phyloP scores from a whole-genome alignment of 2,329 filamentous ascomycete genomes.

The Claviceps digitariae region DNA sequence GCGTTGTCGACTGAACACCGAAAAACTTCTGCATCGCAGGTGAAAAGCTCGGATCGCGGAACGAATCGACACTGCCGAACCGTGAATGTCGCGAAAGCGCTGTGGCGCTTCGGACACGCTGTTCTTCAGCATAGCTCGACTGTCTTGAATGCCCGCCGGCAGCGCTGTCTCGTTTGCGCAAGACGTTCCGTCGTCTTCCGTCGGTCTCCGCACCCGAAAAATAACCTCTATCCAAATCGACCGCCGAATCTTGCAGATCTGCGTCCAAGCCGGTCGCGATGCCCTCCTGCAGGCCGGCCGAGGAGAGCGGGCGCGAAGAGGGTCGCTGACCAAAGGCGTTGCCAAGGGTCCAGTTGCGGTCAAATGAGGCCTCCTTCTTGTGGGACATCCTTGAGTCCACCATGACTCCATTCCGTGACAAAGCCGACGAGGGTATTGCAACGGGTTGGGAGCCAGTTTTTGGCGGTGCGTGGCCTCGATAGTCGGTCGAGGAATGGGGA shows the following conservation, averaged over 20 bases:
- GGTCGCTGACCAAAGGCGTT: constrained; percentile 28
- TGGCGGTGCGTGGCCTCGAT: constrained; percentile 26
- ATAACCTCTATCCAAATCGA: constrained; percentile 75
- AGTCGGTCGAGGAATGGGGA: constrained; percentile 78
- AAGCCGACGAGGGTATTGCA: constrained; percentile 26
- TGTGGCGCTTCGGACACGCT: constrained; percentile 51
- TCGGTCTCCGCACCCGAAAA: constrained; percentile 85
- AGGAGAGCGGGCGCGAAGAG: constrained; percentile 34
- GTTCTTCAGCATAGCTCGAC: constrained; percentile 65
- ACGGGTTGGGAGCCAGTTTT: constrained; percentile 10
- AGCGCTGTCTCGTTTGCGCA: constrained; percentile 61
- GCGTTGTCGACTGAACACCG: constrained; percentile 31
- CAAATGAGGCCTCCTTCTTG: constrained; percentile 56
- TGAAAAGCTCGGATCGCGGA: constrained; percentile 46
- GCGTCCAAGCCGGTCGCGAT: constrained; percentile 22
- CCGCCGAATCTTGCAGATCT: constrained; percentile 31
- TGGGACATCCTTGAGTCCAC: constrained; percentile 29
- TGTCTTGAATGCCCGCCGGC: constrained; percentile 48
- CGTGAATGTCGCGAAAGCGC: constrained; percentile 61
- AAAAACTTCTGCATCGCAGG: constrained; percentile 61
- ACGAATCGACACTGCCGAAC: constrained; percentile 66
- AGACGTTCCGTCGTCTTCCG: constrained; percentile 57
- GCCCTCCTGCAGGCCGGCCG: constrained; percentile 34
- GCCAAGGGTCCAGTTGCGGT: constrained; percentile 56
- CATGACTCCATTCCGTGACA: constrained; percentile 29